Conservation (phyloP, 1,139 yeast species). For the Sugiyamaella japonica region DNA sequence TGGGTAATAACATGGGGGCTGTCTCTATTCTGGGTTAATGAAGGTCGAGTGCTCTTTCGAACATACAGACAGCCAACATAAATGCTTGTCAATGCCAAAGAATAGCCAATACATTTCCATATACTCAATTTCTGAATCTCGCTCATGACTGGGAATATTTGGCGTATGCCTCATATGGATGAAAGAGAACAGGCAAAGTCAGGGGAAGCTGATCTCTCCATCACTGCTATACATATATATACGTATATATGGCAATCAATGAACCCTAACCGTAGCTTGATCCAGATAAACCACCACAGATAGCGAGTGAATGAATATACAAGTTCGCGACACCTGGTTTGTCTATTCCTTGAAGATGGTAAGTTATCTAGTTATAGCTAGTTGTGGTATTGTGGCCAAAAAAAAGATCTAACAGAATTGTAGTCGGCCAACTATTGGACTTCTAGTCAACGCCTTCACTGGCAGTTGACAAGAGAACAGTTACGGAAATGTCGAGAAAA, state of each 20-base stretch:
- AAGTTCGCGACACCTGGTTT: not conserved
- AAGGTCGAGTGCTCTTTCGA: conserved; percentile 36
- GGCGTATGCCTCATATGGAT: not conserved
- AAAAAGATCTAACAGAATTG: not conserved
- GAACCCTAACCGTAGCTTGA: not conserved
- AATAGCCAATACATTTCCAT: conserved; percentile 18
- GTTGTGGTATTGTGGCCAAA: no score
- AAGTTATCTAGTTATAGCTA: not conserved
- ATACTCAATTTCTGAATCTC: conserved; percentile 1
- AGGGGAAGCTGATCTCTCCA: not conserved
- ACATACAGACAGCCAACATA: conserved; percentile 41
- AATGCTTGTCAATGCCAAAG: conserved; percentile 29
- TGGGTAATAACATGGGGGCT: conserved; percentile 42
- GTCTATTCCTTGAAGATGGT: not conserved
- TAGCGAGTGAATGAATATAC: not conserved
- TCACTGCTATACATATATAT: not conserved
- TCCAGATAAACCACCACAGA: not conserved
- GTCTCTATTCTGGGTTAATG: conserved; percentile 33
- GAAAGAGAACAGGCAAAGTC: not conserved
- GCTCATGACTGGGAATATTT: not conserved
- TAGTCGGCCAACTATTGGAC: conserved; percentile 60
- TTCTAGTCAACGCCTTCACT: conserved; percentile 60
- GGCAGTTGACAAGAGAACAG: conserved; percentile 59
- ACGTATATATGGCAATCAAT: not conserved
- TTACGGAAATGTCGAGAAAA: conserved; percentile 46